Evolutionary conservation across 805 yeast genomes (phyloP), one percentile per base, ranked within the genome.

Genomic region (Lachancea thermotolerans): DNA sequence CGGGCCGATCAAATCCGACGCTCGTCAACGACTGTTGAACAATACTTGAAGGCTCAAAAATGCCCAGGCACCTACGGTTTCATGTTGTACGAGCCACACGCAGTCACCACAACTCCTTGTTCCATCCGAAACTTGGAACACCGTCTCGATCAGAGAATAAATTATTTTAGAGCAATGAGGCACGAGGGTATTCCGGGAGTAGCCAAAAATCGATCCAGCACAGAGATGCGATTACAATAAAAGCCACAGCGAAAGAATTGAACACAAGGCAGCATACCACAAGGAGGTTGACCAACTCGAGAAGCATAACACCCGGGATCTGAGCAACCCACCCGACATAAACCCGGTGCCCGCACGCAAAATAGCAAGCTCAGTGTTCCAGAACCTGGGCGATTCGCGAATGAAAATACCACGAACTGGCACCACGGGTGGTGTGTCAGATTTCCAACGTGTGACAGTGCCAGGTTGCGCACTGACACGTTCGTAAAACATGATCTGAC

Each of bases 1-100:
- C 51, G 27, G 51, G 43, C 46, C 35, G 53, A 1, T 10, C 36
- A 14, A 49, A 49, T 38, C 32, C 44, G 4, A 44, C 49, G 2
- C 36, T 49, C 2, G 17, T 51, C 25, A 42, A 49, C 32, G 55
- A 51, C 36, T 49, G 52, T 38, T 37, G 51, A 4, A 42, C 53
- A 1, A n/a, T 46, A 9, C 25, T 51, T 8, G 14, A 21, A 2
- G 17, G 45, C 4, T 42, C 41, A 7, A 17, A 44, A 7, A 16
- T 49, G 30, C 52, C 53, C 8, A 30, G 30, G 10, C 36, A 39
- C 38, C 32, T 47, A 28, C 44, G 51, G 53, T 49, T 40, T 30
- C 34, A 43, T 35, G 51, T 50, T 2, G 49, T 49, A 9, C 36
- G 41, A 44, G 44, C 42, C 37, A 34, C 49, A 21, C 17, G 37